These are phyloP conservation scores for Amphirosellinia nigrospora DNA, from an alignment of 495 filamentous ascomycete species.

Conservation along the genomic window DNA sequence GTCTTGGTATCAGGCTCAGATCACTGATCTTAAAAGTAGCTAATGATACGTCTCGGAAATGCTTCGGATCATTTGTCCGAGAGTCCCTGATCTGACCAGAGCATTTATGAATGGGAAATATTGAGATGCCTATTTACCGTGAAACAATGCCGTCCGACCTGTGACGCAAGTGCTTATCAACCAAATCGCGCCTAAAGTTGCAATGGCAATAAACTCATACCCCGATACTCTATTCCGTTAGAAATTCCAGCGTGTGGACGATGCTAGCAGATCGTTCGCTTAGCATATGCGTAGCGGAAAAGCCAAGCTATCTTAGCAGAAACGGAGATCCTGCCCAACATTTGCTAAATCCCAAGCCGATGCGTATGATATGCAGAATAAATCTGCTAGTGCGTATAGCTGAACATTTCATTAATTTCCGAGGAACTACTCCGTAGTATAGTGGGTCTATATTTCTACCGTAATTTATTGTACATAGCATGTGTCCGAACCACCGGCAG, in stretches of 20 bases:
- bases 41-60: background rate
- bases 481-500: too few relatives aligned
- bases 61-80: slow-evolving; percentile 8
- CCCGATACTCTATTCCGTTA: background rate
- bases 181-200: background rate
- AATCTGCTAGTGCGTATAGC: slow-evolving; percentile 4
- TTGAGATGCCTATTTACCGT: too few relatives aligned
- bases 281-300: background rate
- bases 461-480: background rate
- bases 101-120: too few relatives aligned
- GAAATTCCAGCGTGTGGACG: background rate
- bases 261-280: background rate
- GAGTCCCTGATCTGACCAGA: background rate
- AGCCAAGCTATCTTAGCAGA: background rate
- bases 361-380: background rate
- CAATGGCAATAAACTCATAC: background rate
- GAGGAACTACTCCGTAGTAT: slow-evolving; percentile 2
- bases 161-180: background rate
- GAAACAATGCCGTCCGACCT: too few relatives aligned
- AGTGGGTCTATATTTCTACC: background rate
- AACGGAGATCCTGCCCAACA: background rate
- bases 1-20: background rate
- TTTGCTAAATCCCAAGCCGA: background rate
- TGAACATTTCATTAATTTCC: slow-evolving; percentile 4
- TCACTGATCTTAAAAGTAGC: background rate